Conservation (phyloP, 176 grass and related monocot species). For the Juncus effusus region DNA sequence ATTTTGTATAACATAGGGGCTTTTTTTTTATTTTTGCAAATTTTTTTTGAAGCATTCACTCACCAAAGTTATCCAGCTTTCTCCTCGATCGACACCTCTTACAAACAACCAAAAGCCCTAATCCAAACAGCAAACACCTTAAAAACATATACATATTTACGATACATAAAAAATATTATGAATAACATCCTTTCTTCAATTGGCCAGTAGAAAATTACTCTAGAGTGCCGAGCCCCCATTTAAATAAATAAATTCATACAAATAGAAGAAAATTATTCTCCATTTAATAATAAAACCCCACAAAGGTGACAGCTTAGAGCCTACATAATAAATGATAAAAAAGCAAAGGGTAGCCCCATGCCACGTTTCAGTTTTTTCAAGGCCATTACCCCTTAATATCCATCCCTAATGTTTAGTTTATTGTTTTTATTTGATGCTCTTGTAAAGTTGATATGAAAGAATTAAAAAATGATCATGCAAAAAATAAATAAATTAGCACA, state of each 20-base stretch:
- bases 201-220: not conserved
- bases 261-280: not conserved
- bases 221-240: constrained; percentile 12
- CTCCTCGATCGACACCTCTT: constrained; percentile 9
- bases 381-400: constrained; percentile 20
- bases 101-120: not conserved
- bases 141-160: no score
- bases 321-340: not conserved
- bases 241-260: constrained; percentile 11
- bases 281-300: not conserved
- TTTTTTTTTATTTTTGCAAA: no score
- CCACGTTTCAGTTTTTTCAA: constrained; percentile 66
- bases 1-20: no score
- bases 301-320: constrained; percentile 24
- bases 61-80: not conserved
- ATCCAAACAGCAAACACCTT: not conserved
- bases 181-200: no score
- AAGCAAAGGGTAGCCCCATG: constrained; percentile 33
- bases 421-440: not conserved
- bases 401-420: not conserved
- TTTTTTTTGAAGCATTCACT: no score
- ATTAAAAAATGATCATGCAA: no score
- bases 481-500: no score
- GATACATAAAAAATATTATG: no score
- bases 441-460: not conserved